Evolutionary conservation across 371 early-diverging fungal genomes (phyloP), one percentile per base, ranked within the genome.

Genomic region (Mucor lusitanicus): DNA sequence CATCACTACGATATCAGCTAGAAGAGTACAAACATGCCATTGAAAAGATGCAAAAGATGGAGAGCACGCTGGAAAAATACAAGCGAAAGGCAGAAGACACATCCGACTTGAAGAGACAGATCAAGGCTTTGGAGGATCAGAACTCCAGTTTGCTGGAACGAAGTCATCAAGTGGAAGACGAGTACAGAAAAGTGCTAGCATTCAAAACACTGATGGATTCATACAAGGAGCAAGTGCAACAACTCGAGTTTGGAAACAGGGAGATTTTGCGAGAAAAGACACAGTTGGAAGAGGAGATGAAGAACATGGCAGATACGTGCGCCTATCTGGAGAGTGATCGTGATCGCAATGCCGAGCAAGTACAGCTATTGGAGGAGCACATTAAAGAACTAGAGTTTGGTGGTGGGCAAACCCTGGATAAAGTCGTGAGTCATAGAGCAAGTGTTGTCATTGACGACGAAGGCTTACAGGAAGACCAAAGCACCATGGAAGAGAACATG

Each of bases 21-120:
- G 94, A 96, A 64, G 97, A 96, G 73, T 90, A 94, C 72, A 85
- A 88, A 59, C 95, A 94, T 69, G 85, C 90, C 0, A 90, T 91
- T 15, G 97, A 97, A 61, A 92, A 91, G 65, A 85, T 96, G 63
- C 90, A 91, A 74, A 94, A 92, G 77, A 85, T 92, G 37, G 97
- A 97, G 72, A 92, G 87, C 35, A 85, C 91, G 28, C 80, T 95
- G 39, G 97, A 96, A 65, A 97, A 97, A 72, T 98, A 95, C 82
- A 95, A 94, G 74, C 88, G 93, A 69, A 92, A 93, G 60, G 84
- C 94, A 19, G 97, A 97, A 64, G 97, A 97, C 59, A 85, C 85
- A 17, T 85, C 87, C 1, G 97, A 96, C 58, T 61, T 93, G 40
- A 85, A 92, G 57, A 84, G 89, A 58, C 92, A 94, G 69, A 86